Percentiles rank a stretch among this genome's conserved stretches.
These are phyloP conservation scores for Russula foetens DNA, from an alignment of 768 basidiomycete genomes.

Conservation along the genomic window DNA sequence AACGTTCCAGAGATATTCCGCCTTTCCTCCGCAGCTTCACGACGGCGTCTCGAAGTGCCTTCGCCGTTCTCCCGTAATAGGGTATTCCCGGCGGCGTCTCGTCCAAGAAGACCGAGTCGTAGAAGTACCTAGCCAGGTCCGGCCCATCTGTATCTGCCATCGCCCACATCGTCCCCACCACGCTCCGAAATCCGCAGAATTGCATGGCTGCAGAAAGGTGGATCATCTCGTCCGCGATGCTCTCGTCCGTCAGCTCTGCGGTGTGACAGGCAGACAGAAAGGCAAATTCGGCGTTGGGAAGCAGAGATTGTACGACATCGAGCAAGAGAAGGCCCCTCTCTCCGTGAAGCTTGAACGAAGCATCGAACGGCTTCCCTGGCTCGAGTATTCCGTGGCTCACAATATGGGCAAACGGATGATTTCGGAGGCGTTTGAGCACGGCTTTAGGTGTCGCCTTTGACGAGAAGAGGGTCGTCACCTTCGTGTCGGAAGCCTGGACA, in stretches of 20 bases:
- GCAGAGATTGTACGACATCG: background rate
- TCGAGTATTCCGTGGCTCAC: too few relatives aligned
- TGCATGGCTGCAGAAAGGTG: constrained; percentile 14
- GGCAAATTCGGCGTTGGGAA: constrained; percentile 5
- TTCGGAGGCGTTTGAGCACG: background rate
- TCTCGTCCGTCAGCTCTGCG: too few relatives aligned
- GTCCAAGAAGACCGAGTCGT: background rate
- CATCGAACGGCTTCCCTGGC: background rate
- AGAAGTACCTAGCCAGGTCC: background rate
- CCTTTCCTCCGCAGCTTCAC: background rate
- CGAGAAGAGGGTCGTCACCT: background rate
- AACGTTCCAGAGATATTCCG: background rate
- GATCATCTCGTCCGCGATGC: constrained; percentile 8
- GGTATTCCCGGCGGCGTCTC: background rate
- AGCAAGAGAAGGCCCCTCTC: background rate
- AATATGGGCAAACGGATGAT: too few relatives aligned
- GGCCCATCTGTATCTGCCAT: constrained; percentile 7
- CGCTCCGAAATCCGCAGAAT: too few relatives aligned
- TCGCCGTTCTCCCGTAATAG: background rate
- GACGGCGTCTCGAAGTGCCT: too few relatives aligned
- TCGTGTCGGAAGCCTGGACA: background rate
- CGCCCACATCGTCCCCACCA: too few relatives aligned
- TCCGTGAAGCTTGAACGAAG: background rate
- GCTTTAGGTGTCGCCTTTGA: background rate
- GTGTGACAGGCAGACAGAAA: constrained; percentile 14